Base-by-base conservation (phyloP, 176 grass and related monocot genomes). In the Chrysopogon serrulatus region DNA sequence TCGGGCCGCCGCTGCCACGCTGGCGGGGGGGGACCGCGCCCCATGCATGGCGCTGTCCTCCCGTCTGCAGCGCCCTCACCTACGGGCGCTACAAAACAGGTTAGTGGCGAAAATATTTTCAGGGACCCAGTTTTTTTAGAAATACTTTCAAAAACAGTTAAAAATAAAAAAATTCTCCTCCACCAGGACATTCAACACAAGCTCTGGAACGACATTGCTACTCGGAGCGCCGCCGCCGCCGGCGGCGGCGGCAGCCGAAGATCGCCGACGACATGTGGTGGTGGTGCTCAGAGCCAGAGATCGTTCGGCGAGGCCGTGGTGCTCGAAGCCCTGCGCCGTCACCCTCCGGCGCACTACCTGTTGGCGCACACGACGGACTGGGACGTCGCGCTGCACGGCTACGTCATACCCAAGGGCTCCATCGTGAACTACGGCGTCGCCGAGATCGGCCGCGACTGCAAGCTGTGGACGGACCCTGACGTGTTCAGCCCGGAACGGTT, bases 271-370 rank as follows among this genome's bases (percentile, higher is more conserved):
- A 44, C 2, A n/a, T 6, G 3, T 6, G 19, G 28, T 2, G 56
- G 0, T 40, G 47, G 1, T n/a, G n/a, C n/a, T n/a, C 9, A 41
- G 45, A 48, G 16, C 44, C 74, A 15, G 45, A 48, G 47, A 2
- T 51, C 47, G 2, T 86, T 74, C 40, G 7, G 78, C 2, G 57
- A 83, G 51, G 86, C 80, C 2, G 49, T 88, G 63, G 80, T 88
- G 32, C 40, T 72, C 0, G 86, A 88, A 78, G 40, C 49, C 18
- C 66, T 82, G 31, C 86, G 86, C 4, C 86, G 48, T 11, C 86
- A 88, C 71, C 86, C 86, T 0, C 80, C 79, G 28, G 86, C 70
- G 11, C 79, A 88, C 79, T 88, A 62, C 49, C 72, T 83, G 0
- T 10, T 88, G 73, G 41, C 72, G 4, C 86, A 88, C 80, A 77